These are phyloP conservation scores for thale cress (Arabidopsis thaliana) DNA, from an alignment of 345 rosid species.

Conservation along the genomic window TAIR10.1 NC_003070.9:2418501-2419000, in stretches of 20 bases:
- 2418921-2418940: conserved; percentile 69
- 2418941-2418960: background rate
- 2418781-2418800: conserved; percentile 30
- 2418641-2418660: conserved; percentile 97
- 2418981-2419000: conserved; percentile 19
- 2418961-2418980: conserved; percentile 8
- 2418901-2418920: conserved; percentile 82
- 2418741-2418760: conserved; percentile 71
- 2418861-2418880: conserved; percentile 75
- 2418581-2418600: background rate
- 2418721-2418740: conserved; percentile 58
- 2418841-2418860: conserved; percentile 84
- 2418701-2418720: conserved; percentile 64
- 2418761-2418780: conserved; percentile 81
- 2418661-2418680: conserved; percentile 83
- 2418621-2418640: conserved; percentile 7
- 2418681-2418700: conserved; percentile 75
- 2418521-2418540: background rate
- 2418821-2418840: conserved; percentile 88
- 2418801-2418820: conserved; percentile 53
- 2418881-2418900: conserved; percentile 83
- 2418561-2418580: conserved; percentile 26
- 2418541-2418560: conserved; percentile 10
- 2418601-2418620: conserved; percentile 4
- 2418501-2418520: conserved; percentile 21